These are phyloP conservation scores for Paxillus involutus DNA, from an alignment of 768 basidiomycete species.

Conservation along the genomic window DNA sequence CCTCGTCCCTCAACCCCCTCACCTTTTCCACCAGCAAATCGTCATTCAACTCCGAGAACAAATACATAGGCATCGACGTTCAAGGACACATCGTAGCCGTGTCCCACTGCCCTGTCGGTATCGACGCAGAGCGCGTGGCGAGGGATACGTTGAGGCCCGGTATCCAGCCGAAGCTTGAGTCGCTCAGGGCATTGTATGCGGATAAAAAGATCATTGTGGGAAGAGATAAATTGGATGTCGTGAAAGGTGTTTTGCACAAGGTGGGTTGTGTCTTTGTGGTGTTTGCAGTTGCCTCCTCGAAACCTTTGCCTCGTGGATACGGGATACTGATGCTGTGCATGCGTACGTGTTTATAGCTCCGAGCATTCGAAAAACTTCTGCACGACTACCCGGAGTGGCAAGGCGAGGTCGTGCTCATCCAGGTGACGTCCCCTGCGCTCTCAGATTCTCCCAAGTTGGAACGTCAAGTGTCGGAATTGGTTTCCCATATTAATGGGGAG, in stretches of 20 bases:
- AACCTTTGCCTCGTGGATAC: not conserved
- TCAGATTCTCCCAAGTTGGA: slow-evolving; percentile 94
- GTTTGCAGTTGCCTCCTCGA: not conserved
- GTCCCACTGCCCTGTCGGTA: slow-evolving; percentile 91
- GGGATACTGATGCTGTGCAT: not conserved
- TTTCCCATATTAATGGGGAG: slow-evolving; percentile 93
- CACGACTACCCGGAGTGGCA: slow-evolving; percentile 95
- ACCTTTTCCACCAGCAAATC: not conserved
- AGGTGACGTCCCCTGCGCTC: slow-evolving; percentile 88
- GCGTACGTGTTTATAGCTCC: slow-evolving; percentile 50
- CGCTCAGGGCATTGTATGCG: slow-evolving; percentile 80
- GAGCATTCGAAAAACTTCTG: slow-evolving; percentile 93
- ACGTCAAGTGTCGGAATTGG: slow-evolving; percentile 89
- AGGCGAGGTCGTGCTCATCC: slow-evolving; percentile 80
- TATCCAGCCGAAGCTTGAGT: slow-evolving; percentile 86
- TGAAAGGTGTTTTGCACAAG: slow-evolving; percentile 97
- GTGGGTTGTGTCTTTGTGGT: slow-evolving; percentile 32
- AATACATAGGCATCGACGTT: slow-evolving; percentile 64
- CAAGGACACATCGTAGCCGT: slow-evolving; percentile 83
- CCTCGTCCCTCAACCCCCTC: slow-evolving; percentile 1
- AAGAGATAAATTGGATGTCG: slow-evolving; percentile 96
- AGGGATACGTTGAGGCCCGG: slow-evolving; percentile 81
- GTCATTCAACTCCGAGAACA: slow-evolving; percentile 14
- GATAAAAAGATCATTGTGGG: slow-evolving; percentile 99
- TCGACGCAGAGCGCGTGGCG: slow-evolving; percentile 89